Base-by-base conservation (phyloP, 2,329 filamentous ascomycete genomes). In the Neospermospora avenae region DNA sequence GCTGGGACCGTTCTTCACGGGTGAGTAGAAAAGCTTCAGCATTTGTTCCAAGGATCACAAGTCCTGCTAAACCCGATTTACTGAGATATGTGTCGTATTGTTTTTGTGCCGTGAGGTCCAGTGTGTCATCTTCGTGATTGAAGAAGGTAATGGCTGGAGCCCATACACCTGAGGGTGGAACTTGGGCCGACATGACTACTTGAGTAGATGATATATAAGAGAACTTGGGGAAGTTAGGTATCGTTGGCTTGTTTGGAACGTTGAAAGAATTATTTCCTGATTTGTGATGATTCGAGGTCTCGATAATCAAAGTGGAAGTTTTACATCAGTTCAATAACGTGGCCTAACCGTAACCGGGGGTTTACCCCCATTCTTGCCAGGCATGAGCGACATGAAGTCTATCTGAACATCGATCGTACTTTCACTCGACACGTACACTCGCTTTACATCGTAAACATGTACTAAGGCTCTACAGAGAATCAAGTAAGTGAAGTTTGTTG, bases 101-200 rank as follows among this genome's bases (percentile, higher is more conserved):
- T 41, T 72, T 72, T 63, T 81, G 79, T 3, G 76, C 65, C 4
- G 63, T 65, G 6, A 78, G 69, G 60, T 79, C 75, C 45, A 81
- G 68, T 0, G 72, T 74, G 66, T 80, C 78, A 31, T 74, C 77
- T 11, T 57, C 66, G 39, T 72, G 75, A 68, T 80, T 69, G 69
- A 81, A 80, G 67, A 79, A 78, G n/a, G 79, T 81, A 20, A 81
- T 72, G 4, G 78, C 77, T 35, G 79, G 78, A 52, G 73, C 76
- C 75, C 77, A 81, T 45, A 79, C 73, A 25, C 78, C 78, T 1
- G 59, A 60, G 0, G 60, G 58, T 13, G 66, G 66, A 25, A 68
- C 48, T 10, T 63, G 60, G 20, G 53, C 25, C 4, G 53, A 34
- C 53, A 55, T 55, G 37, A 11, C 39, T 54, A 18, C n/a, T 31